Conservation (phyloP, 2,329 filamentous ascomycete genomes). For the Cladosporium sp. region DNA sequence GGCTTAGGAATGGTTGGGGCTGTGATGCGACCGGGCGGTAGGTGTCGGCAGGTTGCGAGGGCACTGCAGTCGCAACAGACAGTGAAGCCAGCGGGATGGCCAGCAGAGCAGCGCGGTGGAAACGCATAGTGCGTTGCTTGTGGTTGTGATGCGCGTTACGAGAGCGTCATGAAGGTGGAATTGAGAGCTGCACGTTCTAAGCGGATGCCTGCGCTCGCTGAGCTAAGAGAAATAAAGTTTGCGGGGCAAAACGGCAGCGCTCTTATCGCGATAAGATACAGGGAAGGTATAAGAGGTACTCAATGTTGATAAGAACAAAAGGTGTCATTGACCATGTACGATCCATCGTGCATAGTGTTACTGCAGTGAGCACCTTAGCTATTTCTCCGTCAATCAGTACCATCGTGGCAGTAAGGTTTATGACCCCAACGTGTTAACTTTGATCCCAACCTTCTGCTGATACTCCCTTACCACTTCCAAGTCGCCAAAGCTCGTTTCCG, state of each 20-base stretch:
- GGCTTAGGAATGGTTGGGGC: slow-evolving; percentile 1
- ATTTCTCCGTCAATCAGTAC: no score
- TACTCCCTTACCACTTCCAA: slow-evolving; percentile 25
- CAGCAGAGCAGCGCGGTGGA: slow-evolving; percentile 13
- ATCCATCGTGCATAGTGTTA: no score
- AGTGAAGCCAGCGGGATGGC: slow-evolving; percentile 14
- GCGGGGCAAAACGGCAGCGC: no score
- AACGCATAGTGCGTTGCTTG: slow-evolving; percentile 12
- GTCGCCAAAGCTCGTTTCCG: slow-evolving; percentile 28
- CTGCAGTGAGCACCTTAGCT: no score
- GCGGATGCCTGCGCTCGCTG: not conserved
- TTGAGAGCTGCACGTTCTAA: not conserved
- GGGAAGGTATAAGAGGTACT: no score
- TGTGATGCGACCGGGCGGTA: slow-evolving; percentile 12
- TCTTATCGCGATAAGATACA: no score
- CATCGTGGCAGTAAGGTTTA: not conserved
- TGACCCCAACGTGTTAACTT: not conserved
- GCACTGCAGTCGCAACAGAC: slow-evolving; percentile 15
- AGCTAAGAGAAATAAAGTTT: no score
- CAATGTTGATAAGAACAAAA: no score
- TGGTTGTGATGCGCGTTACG: not conserved
- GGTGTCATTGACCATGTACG: no score
- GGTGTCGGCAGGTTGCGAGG: slow-evolving; percentile 13
- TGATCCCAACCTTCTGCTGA: slow-evolving; percentile 17
- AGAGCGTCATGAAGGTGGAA: slow-evolving; percentile 7